Conservation (phyloP, 768 basidiomycete genomes). For the Mycena galopus region DNA sequence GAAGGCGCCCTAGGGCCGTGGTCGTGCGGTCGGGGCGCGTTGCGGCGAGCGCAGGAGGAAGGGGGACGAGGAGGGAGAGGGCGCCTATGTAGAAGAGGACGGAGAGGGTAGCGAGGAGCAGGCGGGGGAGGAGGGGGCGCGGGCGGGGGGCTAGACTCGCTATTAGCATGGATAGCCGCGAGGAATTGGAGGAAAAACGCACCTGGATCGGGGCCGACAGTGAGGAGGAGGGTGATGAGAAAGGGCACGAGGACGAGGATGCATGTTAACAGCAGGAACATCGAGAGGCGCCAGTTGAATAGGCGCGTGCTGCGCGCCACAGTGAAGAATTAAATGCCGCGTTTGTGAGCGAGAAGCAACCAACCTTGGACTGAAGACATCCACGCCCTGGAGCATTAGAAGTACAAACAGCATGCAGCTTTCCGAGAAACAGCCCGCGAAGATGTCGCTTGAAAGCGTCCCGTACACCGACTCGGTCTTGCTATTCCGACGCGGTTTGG, state of each 20-base stretch:
- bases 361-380: conserved; percentile 67
- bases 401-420: conserved; percentile 79
- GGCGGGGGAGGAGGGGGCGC: conserved; percentile 38
- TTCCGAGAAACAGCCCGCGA: conserved; percentile 82
- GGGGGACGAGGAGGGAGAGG: conserved; percentile 76
- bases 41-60: conserved; percentile 63
- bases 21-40: conserved; percentile 60
- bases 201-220: conserved; percentile 53
- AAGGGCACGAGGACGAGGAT: conserved; percentile 79
- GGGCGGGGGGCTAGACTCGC: conserved; percentile 42
- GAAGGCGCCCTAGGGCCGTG: conserved; percentile 70
- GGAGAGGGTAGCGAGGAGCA: conserved; percentile 62
- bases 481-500: conserved; percentile 27
- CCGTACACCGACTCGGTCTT: conserved; percentile 60
- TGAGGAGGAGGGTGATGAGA: conserved; percentile 70
- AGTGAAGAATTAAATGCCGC: background rate
- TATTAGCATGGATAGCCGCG: background rate
- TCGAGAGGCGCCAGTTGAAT: conserved; percentile 77
- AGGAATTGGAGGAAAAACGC: conserved; percentile 16
- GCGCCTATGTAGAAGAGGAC: conserved; percentile 68
- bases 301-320: conserved; percentile 63
- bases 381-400: conserved; percentile 77
- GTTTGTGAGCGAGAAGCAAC: conserved; percentile 42
- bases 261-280: conserved; percentile 68
- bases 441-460: conserved; percentile 66